Base-by-base conservation (phyloP, 2,329 filamentous ascomycete genomes). In the Colletotrichum orchidophilum region DNA sequence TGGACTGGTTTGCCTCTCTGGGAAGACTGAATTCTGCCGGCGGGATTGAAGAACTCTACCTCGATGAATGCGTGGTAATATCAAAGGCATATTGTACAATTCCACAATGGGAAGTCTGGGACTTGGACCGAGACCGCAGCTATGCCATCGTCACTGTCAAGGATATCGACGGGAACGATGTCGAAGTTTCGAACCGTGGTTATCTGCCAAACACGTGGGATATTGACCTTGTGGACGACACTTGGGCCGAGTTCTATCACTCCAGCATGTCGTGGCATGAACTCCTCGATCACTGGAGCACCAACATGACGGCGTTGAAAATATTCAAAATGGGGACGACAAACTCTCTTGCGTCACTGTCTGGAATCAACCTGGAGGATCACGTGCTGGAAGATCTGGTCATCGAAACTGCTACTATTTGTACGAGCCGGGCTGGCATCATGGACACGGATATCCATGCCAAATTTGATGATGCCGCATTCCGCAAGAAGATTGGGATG, bases 11-110 rank as follows among this genome's bases (percentile, higher is more conserved):
- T 9, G 39, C 39, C 21, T 46, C 39, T 21, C 39, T 46, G 7
- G 39, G 39, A 46, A 21, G 18, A 2, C 5, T 60, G 3, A 77
- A 76, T n/a, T 73, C 69, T 2, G 63, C 46, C 1, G 75, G 74
- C 0, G 84, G 83, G 0, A 76, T 87, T 0, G 72, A 80, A 15
- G 79, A 83, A 50, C 74, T 87, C 1, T 80, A 83, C 13, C 76
- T 87, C 0, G 83, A 86, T 52, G 77, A 83, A 63, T 87, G 84
- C 63, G 64, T 62, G 24, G 33, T 67, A 0, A 18, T 67, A 13
- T 46, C 64, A 2, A 33, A 33, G 11, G 57, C 58, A 12, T 62
- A 54, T 24, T 67, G 57, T 33, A 21, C 46, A 31, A 46, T 61
- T 27, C 5, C 42, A 42, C 49, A 29, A 67, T 67, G 35, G 21